Percentiles rank a stretch among this genome's conserved stretches.
These are phyloP conservation scores for Vaccinium corymbosum DNA, from an alignment of 148 eudicot genomes.

Conservation along the genomic window DNA sequence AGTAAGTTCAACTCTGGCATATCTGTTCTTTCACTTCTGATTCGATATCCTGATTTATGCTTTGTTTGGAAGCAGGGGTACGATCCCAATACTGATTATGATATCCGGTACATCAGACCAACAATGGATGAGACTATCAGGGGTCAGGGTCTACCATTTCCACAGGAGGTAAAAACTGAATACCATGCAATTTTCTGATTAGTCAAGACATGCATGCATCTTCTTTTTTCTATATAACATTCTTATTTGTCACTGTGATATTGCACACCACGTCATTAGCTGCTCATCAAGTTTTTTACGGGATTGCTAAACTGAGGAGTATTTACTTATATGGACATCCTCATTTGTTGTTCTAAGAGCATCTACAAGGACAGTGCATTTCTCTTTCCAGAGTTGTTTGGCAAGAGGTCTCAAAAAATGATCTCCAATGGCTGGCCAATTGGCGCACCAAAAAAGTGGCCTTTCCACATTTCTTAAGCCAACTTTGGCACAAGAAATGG, in stretches of 20 bases:
- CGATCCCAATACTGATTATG: constrained; percentile 65
- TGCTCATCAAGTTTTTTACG: not conserved
- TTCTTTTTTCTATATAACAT: not conserved
- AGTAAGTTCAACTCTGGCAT: not conserved
- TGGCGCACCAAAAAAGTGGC: not conserved
- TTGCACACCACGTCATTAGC: not conserved
- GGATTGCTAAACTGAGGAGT: not conserved
- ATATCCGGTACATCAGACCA: constrained; percentile 68
- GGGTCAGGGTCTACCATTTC: constrained; percentile 51
- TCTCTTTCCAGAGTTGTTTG: not conserved
- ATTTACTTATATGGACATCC: not conserved
- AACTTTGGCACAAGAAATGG: not conserved
- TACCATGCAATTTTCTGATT: not conserved
- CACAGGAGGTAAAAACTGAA: constrained; percentile 60
- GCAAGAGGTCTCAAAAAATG: not conserved
- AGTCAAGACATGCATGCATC: not conserved
- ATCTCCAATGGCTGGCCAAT: not conserved
- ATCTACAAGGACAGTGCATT: not conserved
- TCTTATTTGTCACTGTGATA: not conserved
- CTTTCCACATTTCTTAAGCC: not conserved
- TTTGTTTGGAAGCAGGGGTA: constrained; percentile 48
- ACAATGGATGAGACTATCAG: constrained; percentile 61
- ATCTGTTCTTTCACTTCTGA: constrained; percentile 6
- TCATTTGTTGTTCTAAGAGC: not conserved
- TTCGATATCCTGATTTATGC: not conserved